Conservation (phyloP, 2,329 filamentous ascomycete genomes). For the Claviceps sp. region DNA sequence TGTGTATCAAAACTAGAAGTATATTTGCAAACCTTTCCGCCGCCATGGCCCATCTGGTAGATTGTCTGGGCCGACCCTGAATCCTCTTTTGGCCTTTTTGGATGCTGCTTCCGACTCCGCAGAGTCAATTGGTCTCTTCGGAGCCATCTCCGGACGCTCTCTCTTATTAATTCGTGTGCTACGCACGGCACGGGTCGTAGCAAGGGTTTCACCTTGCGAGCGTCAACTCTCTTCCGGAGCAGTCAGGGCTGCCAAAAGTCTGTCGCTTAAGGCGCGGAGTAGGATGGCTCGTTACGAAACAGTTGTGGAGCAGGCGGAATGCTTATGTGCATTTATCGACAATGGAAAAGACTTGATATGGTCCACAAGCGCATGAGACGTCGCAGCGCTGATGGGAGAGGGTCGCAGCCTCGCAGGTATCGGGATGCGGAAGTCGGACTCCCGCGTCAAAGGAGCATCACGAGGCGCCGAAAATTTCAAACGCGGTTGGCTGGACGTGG, state of each 20-base stretch:
- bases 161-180: neutral
- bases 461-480: neutral
- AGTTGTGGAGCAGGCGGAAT: neutral
- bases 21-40: conserved; percentile 46
- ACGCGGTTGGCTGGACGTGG: neutral
- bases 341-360: too few relatives aligned
- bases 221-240: too few relatives aligned
- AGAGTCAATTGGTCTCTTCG: conserved; percentile 19
- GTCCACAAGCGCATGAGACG: too few relatives aligned
- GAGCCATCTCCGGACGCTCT: conserved; percentile 14
- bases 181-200: neutral
- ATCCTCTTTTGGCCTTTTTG: conserved; percentile 54
- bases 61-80: conserved; percentile 78
- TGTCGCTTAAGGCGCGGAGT: too few relatives aligned
- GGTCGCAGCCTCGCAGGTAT: too few relatives aligned
- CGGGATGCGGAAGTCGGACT: too few relatives aligned
- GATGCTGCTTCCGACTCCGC: conserved; percentile 20
- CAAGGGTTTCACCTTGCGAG: neutral
- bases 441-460: neutral
- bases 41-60: conserved; percentile 80
- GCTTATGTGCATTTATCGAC: neutral
- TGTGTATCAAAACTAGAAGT: neutral
- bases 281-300: neutral
- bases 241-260: neutral
- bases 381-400: too few relatives aligned